phyloP scores from a whole-genome alignment of 2,329 filamentous ascomycete genomes.

The Colletotrichum truncatum region DNA sequence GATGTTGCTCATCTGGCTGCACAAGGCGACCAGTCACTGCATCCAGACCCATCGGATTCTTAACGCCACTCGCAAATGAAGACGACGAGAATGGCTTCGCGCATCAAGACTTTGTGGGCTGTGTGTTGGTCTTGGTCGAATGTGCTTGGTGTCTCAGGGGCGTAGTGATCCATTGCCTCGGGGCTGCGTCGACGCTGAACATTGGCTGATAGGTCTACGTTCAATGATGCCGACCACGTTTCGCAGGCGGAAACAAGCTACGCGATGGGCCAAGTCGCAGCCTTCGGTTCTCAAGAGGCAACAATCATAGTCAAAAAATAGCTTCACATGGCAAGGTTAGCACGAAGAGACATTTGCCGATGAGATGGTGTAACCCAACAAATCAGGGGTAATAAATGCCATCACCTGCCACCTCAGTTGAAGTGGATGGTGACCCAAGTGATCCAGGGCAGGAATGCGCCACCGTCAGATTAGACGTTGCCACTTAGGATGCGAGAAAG shows the following conservation, averaged over 20 bases:
- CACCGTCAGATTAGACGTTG: neutral
- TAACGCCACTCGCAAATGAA: neutral
- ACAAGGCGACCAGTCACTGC: neutral
- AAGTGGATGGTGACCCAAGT: neutral
- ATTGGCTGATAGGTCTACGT: neutral
- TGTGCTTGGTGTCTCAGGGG: neutral
- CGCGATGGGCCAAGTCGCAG: neutral
- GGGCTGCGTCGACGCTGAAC: neutral
- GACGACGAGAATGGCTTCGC: neutral
- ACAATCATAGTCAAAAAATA: neutral
- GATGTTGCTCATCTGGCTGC: neutral
- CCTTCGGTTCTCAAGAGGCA: neutral
- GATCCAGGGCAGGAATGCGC: neutral
- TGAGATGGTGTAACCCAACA: slow-evolving; percentile 8
- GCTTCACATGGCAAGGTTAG: slow-evolving; percentile 10
- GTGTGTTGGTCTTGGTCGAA: neutral
- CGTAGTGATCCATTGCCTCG: neutral
- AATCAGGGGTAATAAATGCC: neutral
- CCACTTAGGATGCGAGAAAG: neutral
- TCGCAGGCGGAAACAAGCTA: neutral
- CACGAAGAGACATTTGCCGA: neutral
- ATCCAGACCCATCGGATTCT: neutral
- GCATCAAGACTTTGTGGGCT: neutral
- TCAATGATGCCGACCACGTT: neutral
- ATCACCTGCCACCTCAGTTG: neutral